phyloP scores from a whole-genome alignment of 73 alveolate species.

The Uronychia setigera region DNA sequence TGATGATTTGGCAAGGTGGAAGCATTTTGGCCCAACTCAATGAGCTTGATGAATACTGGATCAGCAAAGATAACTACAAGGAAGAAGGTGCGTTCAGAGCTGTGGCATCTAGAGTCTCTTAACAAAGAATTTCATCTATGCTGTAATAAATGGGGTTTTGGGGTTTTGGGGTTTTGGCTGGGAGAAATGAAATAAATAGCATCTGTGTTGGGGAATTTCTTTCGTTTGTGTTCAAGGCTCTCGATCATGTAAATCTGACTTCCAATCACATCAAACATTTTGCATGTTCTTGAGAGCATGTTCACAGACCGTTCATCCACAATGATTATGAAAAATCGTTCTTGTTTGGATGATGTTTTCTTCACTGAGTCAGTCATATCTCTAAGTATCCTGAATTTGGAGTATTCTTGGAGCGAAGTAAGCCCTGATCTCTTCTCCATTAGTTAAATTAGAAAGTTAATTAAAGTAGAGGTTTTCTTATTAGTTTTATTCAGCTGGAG shows the following conservation, averaged over 20 bases:
- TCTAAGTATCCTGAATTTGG: constrained; percentile 25
- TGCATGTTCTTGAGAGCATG: constrained; percentile 43
- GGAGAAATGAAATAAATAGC: constrained; percentile 52
- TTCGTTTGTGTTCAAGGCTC: constrained; percentile 37
- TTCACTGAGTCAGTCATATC: constrained; percentile 41
- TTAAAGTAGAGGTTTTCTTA: not conserved
- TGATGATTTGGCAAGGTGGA: too few relatives aligned
- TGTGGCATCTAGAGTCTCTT: too few relatives aligned
- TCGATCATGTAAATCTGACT: constrained; percentile 31
- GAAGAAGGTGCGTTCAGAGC: too few relatives aligned
- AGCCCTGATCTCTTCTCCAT: constrained; percentile 7
- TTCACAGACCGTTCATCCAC: constrained; percentile 25
- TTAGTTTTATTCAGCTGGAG: not conserved
- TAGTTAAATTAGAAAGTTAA: too few relatives aligned
- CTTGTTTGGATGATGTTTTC: constrained; percentile 2
- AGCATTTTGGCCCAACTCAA: too few relatives aligned
- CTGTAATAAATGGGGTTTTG: too few relatives aligned
- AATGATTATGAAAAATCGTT: constrained; percentile 20
- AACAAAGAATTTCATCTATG: too few relatives aligned
- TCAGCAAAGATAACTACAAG: too few relatives aligned
- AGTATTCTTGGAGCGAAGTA: constrained; percentile 15
- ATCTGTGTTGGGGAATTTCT: constrained; percentile 32
- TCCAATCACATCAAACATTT: constrained; percentile 29
- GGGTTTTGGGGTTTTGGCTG: too few relatives aligned
- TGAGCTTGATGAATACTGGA: too few relatives aligned